phyloP scores from a whole-genome alignment of 208 protist species.

The Leishmania lainsoni region DNA sequence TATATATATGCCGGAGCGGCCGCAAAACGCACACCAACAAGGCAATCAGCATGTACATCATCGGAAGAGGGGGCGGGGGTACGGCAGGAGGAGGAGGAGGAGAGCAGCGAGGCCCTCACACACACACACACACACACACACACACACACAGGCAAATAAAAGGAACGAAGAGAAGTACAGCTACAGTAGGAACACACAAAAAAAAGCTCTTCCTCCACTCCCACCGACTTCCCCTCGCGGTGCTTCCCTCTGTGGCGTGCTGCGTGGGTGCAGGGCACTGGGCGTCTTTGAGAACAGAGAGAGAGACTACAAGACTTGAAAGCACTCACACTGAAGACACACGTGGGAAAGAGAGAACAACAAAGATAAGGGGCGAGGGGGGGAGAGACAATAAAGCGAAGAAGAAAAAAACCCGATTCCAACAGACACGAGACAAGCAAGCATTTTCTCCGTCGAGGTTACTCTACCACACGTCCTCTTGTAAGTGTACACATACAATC shows the following conservation, averaged over 20 bases:
- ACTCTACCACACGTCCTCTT: neutral
- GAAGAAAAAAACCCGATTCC: neutral
- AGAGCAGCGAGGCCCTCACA: neutral
- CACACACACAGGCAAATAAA: neutral
- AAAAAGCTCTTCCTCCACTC: too few relatives aligned
- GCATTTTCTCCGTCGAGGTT: neutral
- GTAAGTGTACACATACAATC: neutral
- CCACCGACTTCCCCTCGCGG: neutral
- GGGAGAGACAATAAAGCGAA: neutral
- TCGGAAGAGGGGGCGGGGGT: neutral
- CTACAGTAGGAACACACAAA: too few relatives aligned
- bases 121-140: neutral
- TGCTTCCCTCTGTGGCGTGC: neutral
- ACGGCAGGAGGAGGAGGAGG: neutral
- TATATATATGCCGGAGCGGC: too few relatives aligned
- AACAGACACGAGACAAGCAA: neutral
- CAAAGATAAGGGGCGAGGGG: neutral
- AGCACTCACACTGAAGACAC: neutral
- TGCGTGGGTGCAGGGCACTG: neutral
- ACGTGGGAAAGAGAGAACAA: neutral
- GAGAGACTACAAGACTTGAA: neutral
- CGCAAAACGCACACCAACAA: neutral
- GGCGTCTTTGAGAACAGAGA: too few relatives aligned
- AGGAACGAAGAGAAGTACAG: neutral
- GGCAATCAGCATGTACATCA: conserved; percentile 2